Evolutionary conservation across 768 basidiomycete genomes (phyloP), one percentile per base, ranked within the genome.

Genomic region (Collybia sordida): DNA sequence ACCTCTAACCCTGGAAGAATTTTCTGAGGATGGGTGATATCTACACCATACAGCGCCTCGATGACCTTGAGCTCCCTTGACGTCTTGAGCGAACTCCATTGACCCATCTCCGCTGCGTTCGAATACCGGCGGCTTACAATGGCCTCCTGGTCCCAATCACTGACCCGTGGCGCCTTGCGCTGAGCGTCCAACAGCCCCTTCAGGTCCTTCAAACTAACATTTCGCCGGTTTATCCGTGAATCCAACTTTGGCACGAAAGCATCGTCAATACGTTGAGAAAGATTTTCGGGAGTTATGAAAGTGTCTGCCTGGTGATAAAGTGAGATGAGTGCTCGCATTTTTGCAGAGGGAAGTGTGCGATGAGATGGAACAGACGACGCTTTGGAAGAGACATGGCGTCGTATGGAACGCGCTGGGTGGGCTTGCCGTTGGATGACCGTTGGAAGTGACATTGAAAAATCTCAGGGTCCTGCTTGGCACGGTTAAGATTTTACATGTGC

Each of bases 261-360:
- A 14, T 76, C 65, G 67, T 90, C 85, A 47, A 91, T 90, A 49
- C 70, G 72, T 18, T 74, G 59, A 17, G 79, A 74, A 24, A 93
- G 79, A 59, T 80, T 90, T 55, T 88, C 85, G 18, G 72, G 72
- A 9, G 88, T 88, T 54, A 93, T 78, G 71, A 88, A 90, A 2
- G 72, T 69, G 49, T 81, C 81, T 42, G 84, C 70, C 69, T 89
- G 81, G 72, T 93, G 89, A 71, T 91, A 92, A 46, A 92, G 78
- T 8, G 82, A 76, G 54, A 90, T 78, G 54, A 91, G 82, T 3
- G 87, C 84, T 51, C 86, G 85, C 72, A 90, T 73, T 69, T 79
- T 80, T 18, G 77, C 72, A 2, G 75, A 73, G 2, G 85, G 73
- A 3, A 86, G 75, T n/a, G 68, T 59, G 44, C 59, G 57, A 42